A percentile compares a stretch with the other conserved stretches of the same genome.
phyloP scores from a whole-genome alignment of 768 basidiomycete genomes.

The Ramaria rubella region DNA sequence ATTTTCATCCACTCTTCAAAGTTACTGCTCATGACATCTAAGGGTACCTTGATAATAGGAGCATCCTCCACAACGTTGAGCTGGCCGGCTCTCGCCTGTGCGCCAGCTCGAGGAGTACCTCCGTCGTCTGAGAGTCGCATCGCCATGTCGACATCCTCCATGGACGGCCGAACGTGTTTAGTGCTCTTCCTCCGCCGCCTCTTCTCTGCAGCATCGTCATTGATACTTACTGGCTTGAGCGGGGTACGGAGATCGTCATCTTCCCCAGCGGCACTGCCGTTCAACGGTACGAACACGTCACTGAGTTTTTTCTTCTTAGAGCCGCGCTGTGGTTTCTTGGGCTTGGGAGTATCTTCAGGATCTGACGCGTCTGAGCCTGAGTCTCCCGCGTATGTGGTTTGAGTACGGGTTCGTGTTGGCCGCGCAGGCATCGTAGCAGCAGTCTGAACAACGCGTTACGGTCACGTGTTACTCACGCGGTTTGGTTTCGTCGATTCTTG shows the following conservation, averaged over 20 bases:
- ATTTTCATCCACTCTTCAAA: conserved; percentile 99
- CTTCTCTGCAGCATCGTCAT: conserved; percentile 87
- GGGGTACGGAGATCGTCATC: conserved; percentile 35
- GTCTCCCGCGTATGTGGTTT: not conserved
- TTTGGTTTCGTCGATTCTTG: not conserved
- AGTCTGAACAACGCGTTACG: not conserved
- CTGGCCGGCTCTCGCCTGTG: conserved; percentile 48
- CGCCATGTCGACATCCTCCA: conserved; percentile 36
- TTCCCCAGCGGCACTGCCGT: conserved; percentile 6
- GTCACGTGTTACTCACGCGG: not conserved
- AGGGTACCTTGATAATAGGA: conserved; percentile 52
- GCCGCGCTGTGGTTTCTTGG: conserved; percentile 3
- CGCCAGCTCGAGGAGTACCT: conserved; percentile 27
- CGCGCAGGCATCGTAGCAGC: conserved; percentile 5
- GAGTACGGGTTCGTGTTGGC: conserved; percentile 7
- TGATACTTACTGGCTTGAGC: conserved; percentile 39
- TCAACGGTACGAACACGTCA: conserved; percentile 10
- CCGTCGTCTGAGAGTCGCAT: conserved; percentile 42
- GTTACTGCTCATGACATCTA: conserved; percentile 86
- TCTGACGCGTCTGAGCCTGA: conserved; percentile 10
- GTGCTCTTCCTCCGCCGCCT: conserved; percentile 73
- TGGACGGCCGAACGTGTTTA: conserved; percentile 42
- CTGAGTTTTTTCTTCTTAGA: conserved; percentile 17
- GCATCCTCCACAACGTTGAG: conserved; percentile 54
- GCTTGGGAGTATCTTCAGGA: conserved; percentile 1